Conservation (phyloP, 305 asterid species). For the Ajuga reptans region DNA sequence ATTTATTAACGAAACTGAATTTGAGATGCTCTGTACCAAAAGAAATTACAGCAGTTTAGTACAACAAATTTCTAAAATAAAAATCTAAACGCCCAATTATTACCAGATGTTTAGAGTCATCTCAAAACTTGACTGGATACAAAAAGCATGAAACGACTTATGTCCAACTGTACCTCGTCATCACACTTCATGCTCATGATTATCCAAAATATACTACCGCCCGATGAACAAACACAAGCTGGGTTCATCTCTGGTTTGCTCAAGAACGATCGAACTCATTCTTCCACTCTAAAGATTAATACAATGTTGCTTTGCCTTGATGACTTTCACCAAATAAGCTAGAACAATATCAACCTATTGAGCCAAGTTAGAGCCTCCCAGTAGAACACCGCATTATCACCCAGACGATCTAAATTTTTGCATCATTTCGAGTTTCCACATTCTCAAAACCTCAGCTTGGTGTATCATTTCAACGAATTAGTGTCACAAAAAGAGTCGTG, state of each 20-base stretch:
- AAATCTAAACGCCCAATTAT: conserved; percentile 12
- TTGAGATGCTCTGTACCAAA: conserved; percentile 10
- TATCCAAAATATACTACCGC: conserved; percentile 6
- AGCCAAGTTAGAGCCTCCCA: conserved; percentile 9
- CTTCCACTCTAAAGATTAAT: too few relatives aligned
- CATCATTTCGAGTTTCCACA: neutral
- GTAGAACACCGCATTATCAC: conserved; percentile 1
- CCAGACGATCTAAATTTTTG: neutral
- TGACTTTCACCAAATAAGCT: conserved; percentile 18
- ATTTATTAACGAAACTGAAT: conserved; percentile 14
- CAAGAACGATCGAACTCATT: neutral
- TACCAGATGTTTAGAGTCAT: conserved; percentile 10
- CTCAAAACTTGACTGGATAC: conserved; percentile 24
- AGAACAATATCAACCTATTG: conserved; percentile 1
- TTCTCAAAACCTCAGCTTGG: too few relatives aligned
- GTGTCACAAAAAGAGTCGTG: neutral
- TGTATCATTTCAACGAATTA: too few relatives aligned
- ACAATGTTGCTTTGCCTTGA: too few relatives aligned
- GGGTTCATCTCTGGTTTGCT: neutral
- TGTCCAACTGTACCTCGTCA: conserved; percentile 2
- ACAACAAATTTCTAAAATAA: conserved; percentile 14
- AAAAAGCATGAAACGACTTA: conserved; percentile 12
- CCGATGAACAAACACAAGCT: neutral
- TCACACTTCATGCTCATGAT: conserved; percentile 6
- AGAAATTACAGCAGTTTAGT: conserved; percentile 20